Percentiles rank a stretch among this genome's conserved stretches.
These are phyloP conservation scores for Diophrys sp. DNA, from an alignment of 73 alveolate species.

Conservation along the genomic window DNA sequence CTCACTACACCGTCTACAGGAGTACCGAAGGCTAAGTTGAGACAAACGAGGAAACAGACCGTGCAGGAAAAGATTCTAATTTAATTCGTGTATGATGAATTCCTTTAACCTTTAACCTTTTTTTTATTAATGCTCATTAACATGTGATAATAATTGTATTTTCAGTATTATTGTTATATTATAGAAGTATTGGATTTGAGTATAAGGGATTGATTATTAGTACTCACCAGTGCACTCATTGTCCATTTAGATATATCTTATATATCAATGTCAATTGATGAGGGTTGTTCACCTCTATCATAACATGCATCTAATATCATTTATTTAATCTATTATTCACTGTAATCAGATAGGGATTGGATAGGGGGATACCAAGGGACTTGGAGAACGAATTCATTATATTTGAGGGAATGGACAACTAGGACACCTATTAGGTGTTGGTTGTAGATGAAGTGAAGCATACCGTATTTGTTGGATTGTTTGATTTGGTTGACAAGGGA, in stretches of 20 bases:
- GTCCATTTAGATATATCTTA: slow-evolving; percentile 49
- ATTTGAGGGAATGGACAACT: slow-evolving; percentile 57
- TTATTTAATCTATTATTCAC: background rate
- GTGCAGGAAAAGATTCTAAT: no score
- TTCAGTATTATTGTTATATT: no score
- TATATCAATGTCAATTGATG: slow-evolving; percentile 20
- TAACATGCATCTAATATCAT: background rate
- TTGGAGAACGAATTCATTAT: slow-evolving; percentile 60
- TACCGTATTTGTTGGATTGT: slow-evolving; percentile 30
- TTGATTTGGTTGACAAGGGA: slow-evolving; percentile 20
- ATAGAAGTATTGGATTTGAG: no score
- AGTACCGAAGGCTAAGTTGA: no score
- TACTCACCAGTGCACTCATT: slow-evolving; percentile 63
- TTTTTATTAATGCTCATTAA: no score
- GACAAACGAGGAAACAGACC: no score
- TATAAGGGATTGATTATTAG: no score
- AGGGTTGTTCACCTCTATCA: background rate
- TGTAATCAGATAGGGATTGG: slow-evolving; percentile 31
- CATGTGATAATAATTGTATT: no score
- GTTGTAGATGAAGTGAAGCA: slow-evolving; percentile 69
- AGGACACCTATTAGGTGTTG: slow-evolving; percentile 56
- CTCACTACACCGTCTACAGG: no score
- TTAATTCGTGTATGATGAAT: no score
- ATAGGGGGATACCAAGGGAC: slow-evolving; percentile 66
- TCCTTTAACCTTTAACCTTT: no score